Conservation (phyloP, 306 rosid genomes). For the Gynostemma pentaphyllum region DNA sequence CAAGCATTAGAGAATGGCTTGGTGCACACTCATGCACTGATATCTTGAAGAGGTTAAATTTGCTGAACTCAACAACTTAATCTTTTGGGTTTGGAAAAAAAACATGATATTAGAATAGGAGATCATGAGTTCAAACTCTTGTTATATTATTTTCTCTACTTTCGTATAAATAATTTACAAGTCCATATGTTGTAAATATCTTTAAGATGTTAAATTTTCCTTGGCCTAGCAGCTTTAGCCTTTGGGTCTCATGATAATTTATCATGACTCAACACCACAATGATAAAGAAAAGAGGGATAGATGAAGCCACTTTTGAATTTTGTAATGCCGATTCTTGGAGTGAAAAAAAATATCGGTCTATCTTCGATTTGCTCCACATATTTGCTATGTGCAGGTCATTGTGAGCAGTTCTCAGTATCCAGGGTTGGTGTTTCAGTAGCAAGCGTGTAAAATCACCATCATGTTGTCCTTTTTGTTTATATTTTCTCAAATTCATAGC, state of each 20-base stretch:
- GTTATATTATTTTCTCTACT: too few species aligned
- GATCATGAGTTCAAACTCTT: too few species aligned
- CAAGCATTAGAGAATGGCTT: not conserved
- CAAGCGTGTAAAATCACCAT: conserved; percentile 1
- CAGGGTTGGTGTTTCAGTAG: not conserved
- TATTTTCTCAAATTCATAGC: not conserved
- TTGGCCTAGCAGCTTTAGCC: too few species aligned
- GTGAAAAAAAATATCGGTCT: conserved; percentile 1
- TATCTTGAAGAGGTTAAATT: too few species aligned
- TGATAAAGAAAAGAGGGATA: not conserved
- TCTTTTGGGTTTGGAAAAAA: too few species aligned
- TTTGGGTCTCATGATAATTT: too few species aligned
- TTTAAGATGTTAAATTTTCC: too few species aligned
- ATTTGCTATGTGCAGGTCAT: not conserved
- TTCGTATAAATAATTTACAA: too few species aligned
- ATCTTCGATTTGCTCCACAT: conserved; percentile 12
- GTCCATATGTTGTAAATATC: too few species aligned
- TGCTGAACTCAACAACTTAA: too few species aligned
- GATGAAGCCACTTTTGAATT: not conserved
- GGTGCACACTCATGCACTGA: not conserved
- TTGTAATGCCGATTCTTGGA: conserved; percentile 1
- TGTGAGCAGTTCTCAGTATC: not conserved
- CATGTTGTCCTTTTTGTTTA: not conserved
- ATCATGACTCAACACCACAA: not conserved
- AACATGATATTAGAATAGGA: too few species aligned